Conservation (phyloP, 2,329 filamentous ascomycete species). For the Acarospora socialis region DNA sequence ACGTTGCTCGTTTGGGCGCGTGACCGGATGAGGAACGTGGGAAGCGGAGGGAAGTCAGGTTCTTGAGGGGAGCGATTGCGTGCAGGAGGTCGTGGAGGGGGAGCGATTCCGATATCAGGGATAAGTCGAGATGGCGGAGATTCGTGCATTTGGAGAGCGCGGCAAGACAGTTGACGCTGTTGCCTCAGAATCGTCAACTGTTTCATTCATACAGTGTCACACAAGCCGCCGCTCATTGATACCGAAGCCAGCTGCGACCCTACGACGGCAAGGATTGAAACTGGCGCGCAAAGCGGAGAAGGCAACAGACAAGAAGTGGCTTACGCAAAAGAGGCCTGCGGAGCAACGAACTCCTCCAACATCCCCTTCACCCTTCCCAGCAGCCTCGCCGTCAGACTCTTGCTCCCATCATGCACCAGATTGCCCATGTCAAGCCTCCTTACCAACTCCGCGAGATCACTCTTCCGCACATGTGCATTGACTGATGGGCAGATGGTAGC, state of each 20-base stretch:
- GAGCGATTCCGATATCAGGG: slow-evolving; percentile 36
- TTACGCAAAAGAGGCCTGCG: slow-evolving; percentile 42
- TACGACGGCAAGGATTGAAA: too few species aligned
- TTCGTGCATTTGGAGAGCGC: slow-evolving; percentile 40
- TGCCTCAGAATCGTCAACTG: too few species aligned
- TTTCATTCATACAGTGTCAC: too few species aligned
- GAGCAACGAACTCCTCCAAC: slow-evolving; percentile 41
- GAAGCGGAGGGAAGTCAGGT: slow-evolving; percentile 32
- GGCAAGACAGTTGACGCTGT: slow-evolving; percentile 39
- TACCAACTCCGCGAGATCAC: slow-evolving; percentile 35
- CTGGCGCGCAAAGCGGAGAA: too few species aligned
- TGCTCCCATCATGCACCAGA: slow-evolving; percentile 45
- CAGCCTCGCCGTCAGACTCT: slow-evolving; percentile 42
- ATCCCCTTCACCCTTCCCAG: slow-evolving; percentile 38
- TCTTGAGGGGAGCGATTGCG: slow-evolving; percentile 32
- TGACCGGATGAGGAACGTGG: slow-evolving; percentile 26
- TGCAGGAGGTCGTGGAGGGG: slow-evolving; percentile 35
- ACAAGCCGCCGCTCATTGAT: too few species aligned
- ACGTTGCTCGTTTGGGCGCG: slow-evolving; percentile 18
- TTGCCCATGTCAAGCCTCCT: slow-evolving; percentile 37
- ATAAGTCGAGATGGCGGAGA: slow-evolving; percentile 37
- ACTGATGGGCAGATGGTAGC: slow-evolving; percentile 40
- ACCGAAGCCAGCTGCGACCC: too few species aligned
- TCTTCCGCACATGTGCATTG: slow-evolving; percentile 33
- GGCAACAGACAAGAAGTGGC: slow-evolving; percentile 12